Conservation (phyloP, 345 rosid genomes). For the Eucalyptus guilfoylei region DNA sequence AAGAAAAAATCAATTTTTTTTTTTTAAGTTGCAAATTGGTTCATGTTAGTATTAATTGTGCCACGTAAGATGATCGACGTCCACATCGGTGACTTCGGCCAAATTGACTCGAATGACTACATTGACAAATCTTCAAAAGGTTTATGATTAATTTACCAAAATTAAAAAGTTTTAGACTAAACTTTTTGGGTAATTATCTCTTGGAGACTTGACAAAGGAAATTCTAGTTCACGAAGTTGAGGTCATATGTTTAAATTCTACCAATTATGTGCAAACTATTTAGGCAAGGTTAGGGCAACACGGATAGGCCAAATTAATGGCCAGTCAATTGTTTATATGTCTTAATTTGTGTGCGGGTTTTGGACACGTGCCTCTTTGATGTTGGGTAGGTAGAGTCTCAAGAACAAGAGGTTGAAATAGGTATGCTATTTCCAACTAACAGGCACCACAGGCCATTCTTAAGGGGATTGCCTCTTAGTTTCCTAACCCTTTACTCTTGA, state of each 20-base stretch:
- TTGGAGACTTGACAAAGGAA: neutral
- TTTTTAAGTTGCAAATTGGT: too few species aligned
- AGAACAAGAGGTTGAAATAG: too few species aligned
- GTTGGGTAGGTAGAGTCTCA: too few species aligned
- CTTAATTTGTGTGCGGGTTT: neutral
- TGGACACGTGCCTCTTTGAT: neutral
- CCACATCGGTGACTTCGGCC: accelerated
- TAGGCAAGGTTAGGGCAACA: neutral
- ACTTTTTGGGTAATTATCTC: neutral
- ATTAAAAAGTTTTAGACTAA: too few species aligned
- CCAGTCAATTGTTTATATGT: neutral
- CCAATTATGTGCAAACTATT: neutral
- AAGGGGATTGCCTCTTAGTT: too few species aligned
- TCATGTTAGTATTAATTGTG: neutral
- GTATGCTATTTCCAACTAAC: too few species aligned
- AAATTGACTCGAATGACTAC: accelerated
- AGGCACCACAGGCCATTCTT: too few species aligned
- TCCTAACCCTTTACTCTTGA: too few species aligned
- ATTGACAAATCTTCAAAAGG: too few species aligned
- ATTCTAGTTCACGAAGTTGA: neutral
- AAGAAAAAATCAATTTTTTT: neutral
- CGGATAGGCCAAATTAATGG: neutral
- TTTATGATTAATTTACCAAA: accelerated
- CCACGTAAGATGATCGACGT: accelerated
- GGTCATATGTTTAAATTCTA: neutral